Percentiles rank a stretch among this genome's conserved stretches.
These are phyloP conservation scores for Pythium angustatum DNA, from an alignment of 352 stramenopile genomes.

Conservation along the genomic window DNA sequence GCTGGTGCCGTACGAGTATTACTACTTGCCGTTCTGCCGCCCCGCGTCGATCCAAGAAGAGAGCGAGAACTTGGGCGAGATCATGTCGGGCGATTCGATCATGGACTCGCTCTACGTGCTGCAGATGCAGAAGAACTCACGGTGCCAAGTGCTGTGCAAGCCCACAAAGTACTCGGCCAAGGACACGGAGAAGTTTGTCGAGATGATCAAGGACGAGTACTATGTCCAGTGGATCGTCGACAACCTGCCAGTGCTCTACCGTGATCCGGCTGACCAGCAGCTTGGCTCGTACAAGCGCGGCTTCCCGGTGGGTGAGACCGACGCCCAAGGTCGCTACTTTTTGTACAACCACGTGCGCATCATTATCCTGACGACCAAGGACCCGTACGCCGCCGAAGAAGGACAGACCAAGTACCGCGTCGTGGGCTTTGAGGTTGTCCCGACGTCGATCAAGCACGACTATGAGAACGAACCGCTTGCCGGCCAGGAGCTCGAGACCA, in stretches of 20 bases:
- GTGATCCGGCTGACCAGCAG: conserved; percentile 72
- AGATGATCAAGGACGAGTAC: conserved; percentile 95
- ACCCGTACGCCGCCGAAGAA: conserved; percentile 73
- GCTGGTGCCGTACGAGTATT: conserved; percentile 99
- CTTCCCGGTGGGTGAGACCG: conserved; percentile 93
- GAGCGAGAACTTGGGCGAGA: conserved; percentile 92
- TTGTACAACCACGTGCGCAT: conserved; percentile 99
- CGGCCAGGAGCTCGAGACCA: conserved; percentile 76
- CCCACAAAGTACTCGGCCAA: conserved; percentile 79
- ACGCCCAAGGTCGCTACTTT: conserved; percentile 91
- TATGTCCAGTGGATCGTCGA: conserved; percentile 94
- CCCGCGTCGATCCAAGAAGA: conserved; percentile 79
- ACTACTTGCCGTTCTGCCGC: conserved; percentile 95
- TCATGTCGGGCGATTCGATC: conserved; percentile 91
- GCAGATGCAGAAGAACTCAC: conserved; percentile 88
- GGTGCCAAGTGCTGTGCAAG: conserved; percentile 90
- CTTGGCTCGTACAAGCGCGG: conserved; percentile 85
- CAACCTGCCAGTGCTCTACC: conserved; percentile 90
- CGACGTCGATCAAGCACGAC: conserved; percentile 93
- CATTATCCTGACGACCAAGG: conserved; percentile 90
- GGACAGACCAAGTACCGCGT: conserved; percentile 83
- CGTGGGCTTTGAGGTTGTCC: conserved; percentile 96
- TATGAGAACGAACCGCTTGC: conserved; percentile 84
- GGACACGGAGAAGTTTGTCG: conserved; percentile 83
- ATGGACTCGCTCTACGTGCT: conserved; percentile 91